phyloP scores from a whole-genome alignment of 2,329 filamentous ascomycete genomes.

The Colletotrichum karsti region DNA sequence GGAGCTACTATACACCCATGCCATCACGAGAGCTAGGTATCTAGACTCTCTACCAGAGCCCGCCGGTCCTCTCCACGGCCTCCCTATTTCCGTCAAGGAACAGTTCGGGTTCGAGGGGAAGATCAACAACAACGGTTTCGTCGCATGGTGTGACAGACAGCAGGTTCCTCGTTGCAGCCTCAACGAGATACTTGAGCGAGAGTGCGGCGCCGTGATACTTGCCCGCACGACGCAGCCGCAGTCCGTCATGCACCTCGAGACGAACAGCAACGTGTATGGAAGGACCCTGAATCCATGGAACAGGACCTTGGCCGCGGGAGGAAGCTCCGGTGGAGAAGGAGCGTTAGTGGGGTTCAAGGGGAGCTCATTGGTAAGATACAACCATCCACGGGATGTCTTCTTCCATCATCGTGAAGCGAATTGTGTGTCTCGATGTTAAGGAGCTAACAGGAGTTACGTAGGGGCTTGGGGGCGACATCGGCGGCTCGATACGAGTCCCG shows the following conservation, averaged over 20 bases:
- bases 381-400: background rate
- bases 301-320: background rate
- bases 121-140: background rate
- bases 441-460: background rate
- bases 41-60: constrained; percentile 43
- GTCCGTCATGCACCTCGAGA: constrained; percentile 7
- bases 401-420: background rate
- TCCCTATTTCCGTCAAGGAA: constrained; percentile 47
- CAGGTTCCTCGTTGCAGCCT: background rate
- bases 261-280: background rate
- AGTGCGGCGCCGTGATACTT: background rate
- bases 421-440: background rate
- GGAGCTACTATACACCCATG: background rate
- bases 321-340: background rate
- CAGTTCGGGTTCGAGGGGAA: constrained; percentile 44
- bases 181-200: background rate
- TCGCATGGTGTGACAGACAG: background rate
- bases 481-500: background rate
- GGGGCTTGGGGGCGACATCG: background rate
- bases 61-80: constrained; percentile 41
- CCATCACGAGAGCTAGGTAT: constrained; percentile 34
- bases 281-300: background rate
- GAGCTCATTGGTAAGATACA: background rate
- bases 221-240: background rate
- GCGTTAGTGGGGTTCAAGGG: background rate